These are phyloP conservation scores for Aureobasidium pullulans DNA, from an alignment of 2,329 filamentous ascomycete genomes.

Conservation along the genomic window DNA sequence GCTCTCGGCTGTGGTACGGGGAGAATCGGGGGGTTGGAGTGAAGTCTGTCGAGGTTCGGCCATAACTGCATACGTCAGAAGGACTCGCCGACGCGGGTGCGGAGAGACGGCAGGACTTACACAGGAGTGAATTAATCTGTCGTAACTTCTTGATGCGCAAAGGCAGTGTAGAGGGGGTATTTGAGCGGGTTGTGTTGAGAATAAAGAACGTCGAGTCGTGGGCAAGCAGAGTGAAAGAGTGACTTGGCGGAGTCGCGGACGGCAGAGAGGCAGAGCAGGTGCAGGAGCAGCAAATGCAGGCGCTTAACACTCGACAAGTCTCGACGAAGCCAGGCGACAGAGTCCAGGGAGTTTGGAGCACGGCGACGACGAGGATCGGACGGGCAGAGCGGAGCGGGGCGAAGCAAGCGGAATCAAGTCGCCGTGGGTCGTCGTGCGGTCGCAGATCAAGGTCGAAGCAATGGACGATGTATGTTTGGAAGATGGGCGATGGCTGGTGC, in stretches of 20 bases:
- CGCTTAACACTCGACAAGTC: conserved; percentile 9
- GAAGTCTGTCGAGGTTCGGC: conserved; percentile 9
- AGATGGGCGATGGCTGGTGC: conserved; percentile 8
- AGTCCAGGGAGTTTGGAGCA: not conserved
- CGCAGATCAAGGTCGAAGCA: conserved; percentile 10
- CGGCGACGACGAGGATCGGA: not conserved
- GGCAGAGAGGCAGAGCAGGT: not conserved
- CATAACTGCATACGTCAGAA: conserved; percentile 13
- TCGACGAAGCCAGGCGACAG: not conserved
- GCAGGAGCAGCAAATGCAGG: not conserved
- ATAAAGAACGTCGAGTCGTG: conserved; percentile 9
- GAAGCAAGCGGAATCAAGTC: not conserved
- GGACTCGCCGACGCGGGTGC: not conserved
- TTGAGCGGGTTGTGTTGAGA: not conserved
- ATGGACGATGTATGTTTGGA: conserved; percentile 3
- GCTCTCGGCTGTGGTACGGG: conserved; percentile 1
- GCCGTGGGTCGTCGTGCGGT: conserved; percentile 9
- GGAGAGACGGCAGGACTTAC: not conserved
- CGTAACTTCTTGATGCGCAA: conserved; percentile 1
- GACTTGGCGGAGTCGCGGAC: conserved; percentile 4
- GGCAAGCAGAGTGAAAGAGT: conserved; percentile 5
- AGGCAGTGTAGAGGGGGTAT: not conserved
- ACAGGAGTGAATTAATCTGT: conserved; percentile 11
- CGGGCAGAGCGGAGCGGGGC: not conserved
- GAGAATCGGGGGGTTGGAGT: conserved; percentile 1